Evolutionary conservation across 192 early-diverging fungal genomes (phyloP).

Genomic region (Nowakowskiella sp.): DNA sequence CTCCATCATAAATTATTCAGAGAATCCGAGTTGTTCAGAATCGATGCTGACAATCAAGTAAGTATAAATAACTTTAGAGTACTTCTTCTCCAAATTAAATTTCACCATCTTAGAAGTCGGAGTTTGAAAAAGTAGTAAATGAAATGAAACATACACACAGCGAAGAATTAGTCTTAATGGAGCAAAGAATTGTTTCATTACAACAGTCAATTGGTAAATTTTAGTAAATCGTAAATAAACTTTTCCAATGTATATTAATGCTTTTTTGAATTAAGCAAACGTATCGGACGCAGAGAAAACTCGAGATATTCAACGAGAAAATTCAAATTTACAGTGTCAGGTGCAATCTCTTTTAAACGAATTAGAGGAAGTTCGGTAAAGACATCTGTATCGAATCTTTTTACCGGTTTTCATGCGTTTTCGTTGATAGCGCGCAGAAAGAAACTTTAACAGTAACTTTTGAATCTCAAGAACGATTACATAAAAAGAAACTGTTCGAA

Average conservation of each 20-base stretch:
- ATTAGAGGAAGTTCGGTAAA: slow-evolving; percentile 29
- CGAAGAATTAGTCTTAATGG: slow-evolving; percentile 19
- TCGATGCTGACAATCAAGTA: slow-evolving; percentile 23
- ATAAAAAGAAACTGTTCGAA: slow-evolving; percentile 20
- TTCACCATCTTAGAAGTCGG: slow-evolving; percentile 3
- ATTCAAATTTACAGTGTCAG: slow-evolving; percentile 25
- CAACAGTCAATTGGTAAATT: slow-evolving; percentile 11
- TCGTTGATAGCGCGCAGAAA: slow-evolving; percentile 24
- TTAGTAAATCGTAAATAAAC: neutral
- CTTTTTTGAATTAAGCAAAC: slow-evolving; percentile 4
- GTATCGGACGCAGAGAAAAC: slow-evolving; percentile 14
- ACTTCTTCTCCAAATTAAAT: neutral
- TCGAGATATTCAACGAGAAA: slow-evolving; percentile 25
- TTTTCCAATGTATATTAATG: neutral
- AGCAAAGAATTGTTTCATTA: slow-evolving; percentile 11
- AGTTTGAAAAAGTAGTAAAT: neutral
- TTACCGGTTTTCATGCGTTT: neutral
- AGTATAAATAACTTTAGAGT: neutral
- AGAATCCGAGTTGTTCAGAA: slow-evolving; percentile 22
- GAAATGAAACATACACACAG: slow-evolving; percentile 16
- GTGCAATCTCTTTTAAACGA: slow-evolving; percentile 22
- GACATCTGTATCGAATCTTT: neutral
- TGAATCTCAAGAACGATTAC: slow-evolving; percentile 23
- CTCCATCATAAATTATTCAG: slow-evolving; percentile 24
- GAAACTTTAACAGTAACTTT: slow-evolving; percentile 22